Evolutionary conservation across 2,329 filamentous ascomycete genomes (phyloP), one percentile per base, ranked within the genome.

Genomic region (Colletotrichum orbiculare): DNA sequence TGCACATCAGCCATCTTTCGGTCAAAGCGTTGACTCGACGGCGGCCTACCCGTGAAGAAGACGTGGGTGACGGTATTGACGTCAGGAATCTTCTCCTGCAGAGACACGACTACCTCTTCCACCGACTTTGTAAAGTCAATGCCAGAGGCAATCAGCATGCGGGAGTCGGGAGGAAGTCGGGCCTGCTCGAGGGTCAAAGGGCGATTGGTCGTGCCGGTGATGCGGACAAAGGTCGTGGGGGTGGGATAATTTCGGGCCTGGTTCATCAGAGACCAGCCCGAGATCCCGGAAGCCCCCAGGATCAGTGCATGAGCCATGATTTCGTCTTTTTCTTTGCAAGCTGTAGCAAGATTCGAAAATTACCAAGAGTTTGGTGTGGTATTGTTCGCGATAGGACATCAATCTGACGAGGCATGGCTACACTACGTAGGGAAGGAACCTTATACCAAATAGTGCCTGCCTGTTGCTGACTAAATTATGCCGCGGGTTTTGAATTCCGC

Each of bases 181-280:
- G 56, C 54, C 17, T 66, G 33, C 2, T 60, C 50, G 10, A 69
- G 37, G 12, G 45, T 47, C 3, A 67, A 17, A 9, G 67, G 61
- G 3, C 69, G 64, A 46, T 69, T 69, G 0, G 68, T 69, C 25
- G 60, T 64, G 33, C 66, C 69, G 6, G 62, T 70, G 48, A 70
- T 67, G 15, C 69, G 60, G 11, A 38, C 12, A 37, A 70, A 69
- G 0, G 68, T 60, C 8, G 48, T 64, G 1, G 58, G 37, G 4
- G 64, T 61, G 15, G 66, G 68, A 35, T 70, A 67, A 5, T 10
- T 25, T 15, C 38, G 41, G 10, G 56, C 43, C 12, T 69, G 60
- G 58, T 70, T 70, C n/a, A 67, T 9, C 7, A 69, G 42, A 11
- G 69, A 67, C 68, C 69, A 68, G 39, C 69, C 69, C 3, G 69